These are phyloP conservation scores for Ustilago esculenta DNA, from an alignment of 1,284 basidiomycete species.

Conservation along the genomic window DNA sequence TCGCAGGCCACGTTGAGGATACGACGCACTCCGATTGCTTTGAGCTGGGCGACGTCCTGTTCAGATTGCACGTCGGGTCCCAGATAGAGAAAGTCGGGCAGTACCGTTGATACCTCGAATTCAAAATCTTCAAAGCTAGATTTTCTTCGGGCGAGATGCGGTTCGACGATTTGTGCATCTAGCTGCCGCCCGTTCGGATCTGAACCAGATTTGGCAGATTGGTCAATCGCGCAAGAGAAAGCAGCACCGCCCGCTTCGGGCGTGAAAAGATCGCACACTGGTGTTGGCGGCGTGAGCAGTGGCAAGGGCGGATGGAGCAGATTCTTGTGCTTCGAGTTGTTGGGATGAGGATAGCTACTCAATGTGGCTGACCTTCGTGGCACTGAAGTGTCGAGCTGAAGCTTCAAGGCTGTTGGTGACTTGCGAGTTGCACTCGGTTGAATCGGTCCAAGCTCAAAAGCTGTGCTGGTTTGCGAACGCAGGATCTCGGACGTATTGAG, in stretches of 20 bases:
- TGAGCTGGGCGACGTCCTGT: conserved; percentile 79
- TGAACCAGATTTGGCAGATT: not conserved
- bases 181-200: not conserved
- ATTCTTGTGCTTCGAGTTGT: conserved; percentile 4
- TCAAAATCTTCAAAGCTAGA: conserved; percentile 16
- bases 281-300: conserved; percentile 3
- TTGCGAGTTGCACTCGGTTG: conserved; percentile 8
- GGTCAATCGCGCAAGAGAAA: not conserved
- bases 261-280: not conserved
- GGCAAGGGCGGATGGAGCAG: conserved; percentile 3
- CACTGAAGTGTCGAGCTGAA: conserved; percentile 37
- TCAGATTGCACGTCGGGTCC: conserved; percentile 83
- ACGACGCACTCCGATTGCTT: conserved; percentile 80
- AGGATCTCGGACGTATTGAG: conserved; percentile 54
- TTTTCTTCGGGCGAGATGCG: conserved; percentile 5
- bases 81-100: conserved; percentile 88
- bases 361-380: conserved; percentile 35
- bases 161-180: not conserved
- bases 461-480: conserved; percentile 18
- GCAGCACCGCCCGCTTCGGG: not conserved
- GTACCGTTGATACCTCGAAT: conserved; percentile 71
- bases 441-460: conserved; percentile 1
- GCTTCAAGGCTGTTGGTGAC: conserved; percentile 26
- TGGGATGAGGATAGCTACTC: conserved; percentile 28
- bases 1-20: conserved; percentile 92